phyloP scores from a whole-genome alignment of 345 rosid genomes.

The Nasturtium officinale region DNA sequence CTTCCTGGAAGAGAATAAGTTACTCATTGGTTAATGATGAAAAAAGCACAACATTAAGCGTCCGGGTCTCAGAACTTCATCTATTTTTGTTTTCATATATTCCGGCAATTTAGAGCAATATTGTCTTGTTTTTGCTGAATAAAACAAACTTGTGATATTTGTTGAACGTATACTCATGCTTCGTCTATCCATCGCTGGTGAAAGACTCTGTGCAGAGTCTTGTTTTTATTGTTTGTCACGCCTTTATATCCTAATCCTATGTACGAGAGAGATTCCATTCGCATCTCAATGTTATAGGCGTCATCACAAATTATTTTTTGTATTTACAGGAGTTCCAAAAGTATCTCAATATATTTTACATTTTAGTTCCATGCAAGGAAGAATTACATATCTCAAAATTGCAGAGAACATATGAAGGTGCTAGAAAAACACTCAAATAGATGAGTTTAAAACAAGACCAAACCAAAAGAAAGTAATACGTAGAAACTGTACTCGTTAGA shows the following conservation, averaged over 20 bases:
- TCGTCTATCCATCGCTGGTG: conserved; percentile 4
- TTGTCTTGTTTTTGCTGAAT: conserved; percentile 41
- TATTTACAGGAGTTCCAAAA: neutral
- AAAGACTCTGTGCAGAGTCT: conserved; percentile 22
- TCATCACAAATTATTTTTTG: neutral
- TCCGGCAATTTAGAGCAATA: conserved; percentile 15
- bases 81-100: neutral
- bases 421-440: neutral
- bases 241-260: neutral
- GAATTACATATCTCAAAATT: neutral
- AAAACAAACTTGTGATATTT: conserved; percentile 36
- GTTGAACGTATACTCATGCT: conserved; percentile 29
- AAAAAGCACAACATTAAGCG: neutral
- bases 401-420: neutral
- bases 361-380: neutral
- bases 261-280: neutral
- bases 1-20: conserved; percentile 86
- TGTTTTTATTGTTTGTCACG: neutral
- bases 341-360: neutral
- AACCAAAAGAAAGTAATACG: neutral
- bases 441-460: neutral
- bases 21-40: conserved; percentile 69
- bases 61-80: conserved; percentile 3
- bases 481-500: neutral
- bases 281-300: neutral